These are phyloP conservation scores for Blakeslea trispora DNA, from an alignment of 371 early-diverging fungal genomes.

Conservation along the genomic window DNA sequence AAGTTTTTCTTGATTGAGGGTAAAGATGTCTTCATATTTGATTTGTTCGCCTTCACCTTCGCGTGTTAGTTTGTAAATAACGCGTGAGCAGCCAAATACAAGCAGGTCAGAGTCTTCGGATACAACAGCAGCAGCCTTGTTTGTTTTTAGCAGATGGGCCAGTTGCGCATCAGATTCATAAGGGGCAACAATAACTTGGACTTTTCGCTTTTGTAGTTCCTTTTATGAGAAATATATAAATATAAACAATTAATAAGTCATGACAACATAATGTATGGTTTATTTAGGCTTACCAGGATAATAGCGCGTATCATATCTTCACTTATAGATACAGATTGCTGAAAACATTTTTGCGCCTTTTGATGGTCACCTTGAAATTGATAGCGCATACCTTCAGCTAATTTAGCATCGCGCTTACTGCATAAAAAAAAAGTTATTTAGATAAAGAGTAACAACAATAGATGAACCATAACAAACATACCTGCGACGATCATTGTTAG, in stretches of 20 bases:
- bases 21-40: constrained; percentile 2
- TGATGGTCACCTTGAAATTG: constrained; percentile 50
- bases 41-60: constrained; percentile 51
- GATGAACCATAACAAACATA: constrained; percentile 20
- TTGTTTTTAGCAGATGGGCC: constrained; percentile 76
- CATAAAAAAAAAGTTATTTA: neutral
- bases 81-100: constrained; percentile 88
- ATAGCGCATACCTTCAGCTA: constrained; percentile 55
- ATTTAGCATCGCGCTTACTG: constrained; percentile 46
- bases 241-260: neutral
- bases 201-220: constrained; percentile 62
- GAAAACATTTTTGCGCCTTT: constrained; percentile 74
- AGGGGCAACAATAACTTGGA: constrained; percentile 92
- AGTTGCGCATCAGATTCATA: constrained; percentile 99
- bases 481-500: constrained; percentile 71
- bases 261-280: neutral
- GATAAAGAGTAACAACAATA: too few species aligned
- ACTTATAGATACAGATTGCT: constrained; percentile 71
- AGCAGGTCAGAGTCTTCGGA: constrained; percentile 99
- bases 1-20: neutral
- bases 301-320: constrained; percentile 79
- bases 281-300: constrained; percentile 64
- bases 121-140: constrained; percentile 78
- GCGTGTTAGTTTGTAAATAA: constrained; percentile 78
- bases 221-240: constrained; percentile 23